phyloP scores from a whole-genome alignment of 2,329 filamentous ascomycete genomes.

The Calonectria honghensis region DNA sequence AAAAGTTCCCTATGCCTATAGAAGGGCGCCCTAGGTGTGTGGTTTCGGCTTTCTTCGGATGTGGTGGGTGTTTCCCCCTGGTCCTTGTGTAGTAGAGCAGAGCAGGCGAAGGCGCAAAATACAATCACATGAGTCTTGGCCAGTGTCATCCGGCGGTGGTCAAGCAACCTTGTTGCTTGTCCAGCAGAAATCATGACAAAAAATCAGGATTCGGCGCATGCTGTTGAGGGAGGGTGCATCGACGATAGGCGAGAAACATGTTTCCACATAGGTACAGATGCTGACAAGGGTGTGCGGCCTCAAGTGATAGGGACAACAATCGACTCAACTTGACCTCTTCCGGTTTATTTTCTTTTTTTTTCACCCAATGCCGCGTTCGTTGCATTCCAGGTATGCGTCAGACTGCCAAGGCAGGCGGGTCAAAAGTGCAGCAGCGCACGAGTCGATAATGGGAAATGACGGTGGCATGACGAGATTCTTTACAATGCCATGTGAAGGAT shows the following conservation, averaged over 20 bases:
- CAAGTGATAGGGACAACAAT: background rate
- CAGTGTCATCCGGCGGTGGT: background rate
- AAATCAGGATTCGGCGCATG: constrained; percentile 5
- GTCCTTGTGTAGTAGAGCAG: background rate
- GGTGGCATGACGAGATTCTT: constrained; percentile 1
- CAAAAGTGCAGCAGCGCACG: background rate
- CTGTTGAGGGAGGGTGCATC: constrained; percentile 23
- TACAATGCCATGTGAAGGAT: constrained; percentile 20
- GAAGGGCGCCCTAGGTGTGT: background rate
- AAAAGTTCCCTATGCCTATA: too few relatives aligned
- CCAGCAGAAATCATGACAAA: background rate
- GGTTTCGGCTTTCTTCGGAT: background rate
- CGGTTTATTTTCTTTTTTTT: constrained; percentile 19
- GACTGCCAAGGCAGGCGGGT: background rate
- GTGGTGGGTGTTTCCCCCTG: background rate
- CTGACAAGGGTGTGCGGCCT: background rate
- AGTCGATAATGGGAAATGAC: constrained; percentile 10
- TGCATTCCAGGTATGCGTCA: background rate
- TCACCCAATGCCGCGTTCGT: background rate
- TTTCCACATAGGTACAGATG: background rate
- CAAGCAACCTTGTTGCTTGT: background rate
- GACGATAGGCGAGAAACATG: constrained; percentile 25
- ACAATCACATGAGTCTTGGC: background rate
- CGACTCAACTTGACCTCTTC: background rate
- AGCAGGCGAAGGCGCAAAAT: background rate